A percentile compares a stretch with the other conserved stretches of the same genome.
Evolutionary conservation across 495 filamentous ascomycete genomes (phyloP).

Genomic region (Mytilinidion resinicola): DNA sequence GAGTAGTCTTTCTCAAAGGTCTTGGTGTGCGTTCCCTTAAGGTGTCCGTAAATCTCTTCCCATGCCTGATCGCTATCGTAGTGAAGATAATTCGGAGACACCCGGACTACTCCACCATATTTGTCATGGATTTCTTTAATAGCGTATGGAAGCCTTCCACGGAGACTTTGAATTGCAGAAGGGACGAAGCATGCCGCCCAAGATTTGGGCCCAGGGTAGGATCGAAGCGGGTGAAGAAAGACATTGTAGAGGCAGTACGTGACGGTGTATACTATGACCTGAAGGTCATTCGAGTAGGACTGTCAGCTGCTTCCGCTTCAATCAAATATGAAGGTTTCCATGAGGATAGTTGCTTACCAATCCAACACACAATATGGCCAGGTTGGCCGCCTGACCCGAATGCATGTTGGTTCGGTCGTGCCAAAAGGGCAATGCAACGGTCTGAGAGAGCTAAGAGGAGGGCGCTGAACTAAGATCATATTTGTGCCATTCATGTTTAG

Average conservation of each 20-base stretch:
- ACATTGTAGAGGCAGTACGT: conserved; percentile 38
- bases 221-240: conserved; percentile 41
- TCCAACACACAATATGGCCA: no score
- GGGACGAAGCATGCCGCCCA: conserved; percentile 24
- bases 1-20: conserved; percentile 39
- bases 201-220: conserved; percentile 41
- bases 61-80: conserved; percentile 47
- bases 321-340: no score
- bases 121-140: conserved; percentile 28
- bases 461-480: no score
- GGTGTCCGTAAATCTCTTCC: conserved; percentile 53
- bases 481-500: no score
- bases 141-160: conserved; percentile 1
- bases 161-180: conserved; percentile 14
- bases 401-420: no score
- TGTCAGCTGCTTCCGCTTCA: no score
- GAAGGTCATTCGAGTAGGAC: no score
- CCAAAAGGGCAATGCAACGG: no score
- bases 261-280: background rate
- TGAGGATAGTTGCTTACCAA: no score
- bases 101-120: conserved; percentile 48
- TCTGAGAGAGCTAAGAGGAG: no score
- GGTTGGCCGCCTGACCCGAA: no score
- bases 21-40: no score
- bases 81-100: conserved; percentile 50